A percentile compares a stretch with the other conserved stretches of the same genome.
phyloP scores from a whole-genome alignment of 768 basidiomycete genomes.

The Lentinus tigrinus region DNA sequence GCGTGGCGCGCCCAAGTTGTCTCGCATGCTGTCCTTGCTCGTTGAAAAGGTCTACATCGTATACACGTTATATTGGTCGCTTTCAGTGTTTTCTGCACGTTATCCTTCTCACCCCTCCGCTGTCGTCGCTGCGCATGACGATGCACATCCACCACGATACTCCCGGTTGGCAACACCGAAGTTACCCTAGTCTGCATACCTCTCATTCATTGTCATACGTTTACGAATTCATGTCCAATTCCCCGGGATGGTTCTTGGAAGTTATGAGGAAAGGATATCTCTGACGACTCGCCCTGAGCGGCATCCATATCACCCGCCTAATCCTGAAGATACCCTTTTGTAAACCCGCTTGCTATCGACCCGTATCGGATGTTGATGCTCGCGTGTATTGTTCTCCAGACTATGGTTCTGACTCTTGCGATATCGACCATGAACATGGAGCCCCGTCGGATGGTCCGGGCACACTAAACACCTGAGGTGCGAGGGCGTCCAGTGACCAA shows the following conservation, averaged over 20 bases:
- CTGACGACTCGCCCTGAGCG: too few relatives aligned
- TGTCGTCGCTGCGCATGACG: constrained; percentile 12
- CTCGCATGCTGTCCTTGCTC: constrained; percentile 5
- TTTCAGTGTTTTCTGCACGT: constrained; percentile 25
- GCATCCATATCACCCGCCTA: too few relatives aligned
- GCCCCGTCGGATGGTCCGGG: too few relatives aligned
- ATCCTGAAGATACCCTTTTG: too few relatives aligned
- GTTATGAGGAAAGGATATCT: too few relatives aligned
- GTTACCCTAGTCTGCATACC: constrained; percentile 32
- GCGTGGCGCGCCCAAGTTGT: constrained; percentile 6
- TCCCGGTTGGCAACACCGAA: constrained; percentile 20
- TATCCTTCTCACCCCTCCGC: constrained; percentile 7
- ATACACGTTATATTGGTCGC: constrained; percentile 34
- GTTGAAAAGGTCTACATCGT: constrained; percentile 30
- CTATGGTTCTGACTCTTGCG: too few relatives aligned
- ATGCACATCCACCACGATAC: constrained; percentile 13
- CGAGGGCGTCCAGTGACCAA: not conserved
- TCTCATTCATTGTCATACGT: constrained; percentile 20
- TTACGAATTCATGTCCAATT: constrained; percentile 20
- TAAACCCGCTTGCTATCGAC: too few relatives aligned
- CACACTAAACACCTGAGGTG: not conserved
- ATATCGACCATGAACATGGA: too few relatives aligned
- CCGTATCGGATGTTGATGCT: too few relatives aligned
- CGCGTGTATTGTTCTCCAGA: too few relatives aligned
- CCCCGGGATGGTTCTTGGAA: constrained; percentile 6